phyloP scores from a whole-genome alignment of 352 stramenopile species.

The Pythium insidiosum region DNA sequence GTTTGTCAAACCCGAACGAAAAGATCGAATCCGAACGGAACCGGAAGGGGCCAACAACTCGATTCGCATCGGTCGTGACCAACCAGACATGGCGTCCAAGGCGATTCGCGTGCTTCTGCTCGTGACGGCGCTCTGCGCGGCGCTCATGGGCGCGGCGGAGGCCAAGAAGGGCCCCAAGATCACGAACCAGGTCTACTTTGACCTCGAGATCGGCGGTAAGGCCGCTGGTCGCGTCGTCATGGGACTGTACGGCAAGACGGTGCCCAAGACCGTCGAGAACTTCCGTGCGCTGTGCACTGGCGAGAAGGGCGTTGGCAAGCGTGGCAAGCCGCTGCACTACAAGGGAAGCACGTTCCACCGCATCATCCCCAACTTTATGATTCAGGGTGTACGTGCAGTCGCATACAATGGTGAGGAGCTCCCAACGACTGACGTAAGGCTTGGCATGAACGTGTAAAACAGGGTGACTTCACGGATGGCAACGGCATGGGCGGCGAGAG shows the following conservation, averaged over 20 bases:
- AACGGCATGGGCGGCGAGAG: slow-evolving; percentile 71
- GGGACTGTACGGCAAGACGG: slow-evolving; percentile 75
- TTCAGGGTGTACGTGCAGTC: slow-evolving; percentile 65
- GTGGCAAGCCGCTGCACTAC: slow-evolving; percentile 95
- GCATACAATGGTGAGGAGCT: too few relatives aligned
- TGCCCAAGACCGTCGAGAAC: slow-evolving; percentile 82
- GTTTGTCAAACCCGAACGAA: too few relatives aligned
- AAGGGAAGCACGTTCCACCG: slow-evolving; percentile 96
- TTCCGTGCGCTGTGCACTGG: slow-evolving; percentile 63
- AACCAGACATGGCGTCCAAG: slow-evolving; percentile 67
- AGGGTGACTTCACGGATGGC: slow-evolving; percentile 74
- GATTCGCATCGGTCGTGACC: too few relatives aligned
- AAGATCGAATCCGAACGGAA: too few relatives aligned
- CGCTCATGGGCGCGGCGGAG: slow-evolving; percentile 17
- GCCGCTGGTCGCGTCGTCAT: slow-evolving; percentile 77
- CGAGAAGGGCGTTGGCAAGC: slow-evolving; percentile 77
- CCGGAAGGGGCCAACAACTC: too few relatives aligned
- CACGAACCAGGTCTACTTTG: slow-evolving; percentile 94
- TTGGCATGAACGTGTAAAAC: too few relatives aligned
- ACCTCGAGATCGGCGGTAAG: slow-evolving; percentile 92
- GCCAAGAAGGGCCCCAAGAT: slow-evolving; percentile 57
- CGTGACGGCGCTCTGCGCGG: slow-evolving; percentile 28
- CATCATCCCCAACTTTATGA: slow-evolving; percentile 95
- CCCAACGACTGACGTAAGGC: too few relatives aligned
- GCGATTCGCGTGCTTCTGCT: slow-evolving; percentile 20